Percentiles rank a stretch among this genome's conserved stretches.
These are phyloP conservation scores for Lyophyllum shimeji DNA, from an alignment of 768 basidiomycete species.

Conservation along the genomic window DNA sequence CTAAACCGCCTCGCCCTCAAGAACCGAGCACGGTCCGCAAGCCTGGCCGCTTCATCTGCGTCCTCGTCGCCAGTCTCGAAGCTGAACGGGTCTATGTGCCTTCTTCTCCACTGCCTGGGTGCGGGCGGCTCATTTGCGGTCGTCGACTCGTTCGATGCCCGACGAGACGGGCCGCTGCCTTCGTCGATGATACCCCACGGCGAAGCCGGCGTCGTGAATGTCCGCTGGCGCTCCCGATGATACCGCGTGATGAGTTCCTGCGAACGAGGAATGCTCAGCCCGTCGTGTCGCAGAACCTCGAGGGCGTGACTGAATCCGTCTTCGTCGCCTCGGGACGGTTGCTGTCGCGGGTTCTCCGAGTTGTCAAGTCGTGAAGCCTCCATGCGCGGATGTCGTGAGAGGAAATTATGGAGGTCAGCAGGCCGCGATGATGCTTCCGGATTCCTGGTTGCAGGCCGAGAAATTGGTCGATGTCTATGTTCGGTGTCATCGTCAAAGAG, in stretches of 20 bases:
- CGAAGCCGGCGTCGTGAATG: not conserved
- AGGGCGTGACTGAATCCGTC: conserved; percentile 30
- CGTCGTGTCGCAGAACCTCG: conserved; percentile 32
- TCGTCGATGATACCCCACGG: conserved; percentile 16
- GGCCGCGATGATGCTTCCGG: not conserved
- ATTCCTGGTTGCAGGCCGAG: not conserved
- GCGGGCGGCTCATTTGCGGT: not conserved
- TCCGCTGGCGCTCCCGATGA: conserved; percentile 21
- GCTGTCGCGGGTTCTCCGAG: conserved; percentile 6
- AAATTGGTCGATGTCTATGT: not conserved
- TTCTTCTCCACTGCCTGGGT: conserved; percentile 6
- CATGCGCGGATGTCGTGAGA: conserved; percentile 24
- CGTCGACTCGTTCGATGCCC: not conserved
- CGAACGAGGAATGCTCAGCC: conserved; percentile 25
- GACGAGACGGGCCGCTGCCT: not conserved
- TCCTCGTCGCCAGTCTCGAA: conserved; percentile 8
- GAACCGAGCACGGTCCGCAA: not conserved
- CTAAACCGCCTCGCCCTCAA: conserved; percentile 11
- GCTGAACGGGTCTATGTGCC: not conserved
- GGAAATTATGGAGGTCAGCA: conserved; percentile 22
- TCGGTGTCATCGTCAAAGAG: not conserved
- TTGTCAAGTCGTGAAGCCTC: conserved; percentile 27
- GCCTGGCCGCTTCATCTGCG: not conserved
- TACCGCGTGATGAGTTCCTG: conserved; percentile 28
- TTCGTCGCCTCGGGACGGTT: conserved; percentile 12